Conservation (phyloP, 805 yeast species). For the Hemisphaericaspora nanyangensis region DNA sequence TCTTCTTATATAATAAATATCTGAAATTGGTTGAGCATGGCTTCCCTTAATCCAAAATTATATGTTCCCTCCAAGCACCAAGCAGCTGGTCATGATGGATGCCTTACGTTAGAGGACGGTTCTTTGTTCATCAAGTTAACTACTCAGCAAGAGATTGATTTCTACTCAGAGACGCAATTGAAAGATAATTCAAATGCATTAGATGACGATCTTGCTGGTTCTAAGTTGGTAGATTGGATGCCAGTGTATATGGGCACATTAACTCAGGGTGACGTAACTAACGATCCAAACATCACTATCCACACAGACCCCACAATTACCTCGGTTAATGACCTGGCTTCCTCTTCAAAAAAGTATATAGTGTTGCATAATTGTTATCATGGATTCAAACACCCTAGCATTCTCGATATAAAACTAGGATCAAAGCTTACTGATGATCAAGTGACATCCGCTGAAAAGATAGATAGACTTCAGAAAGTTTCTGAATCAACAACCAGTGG, state of each 20-base stretch:
- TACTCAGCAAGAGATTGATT: constrained; percentile 62
- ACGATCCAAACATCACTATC: not conserved
- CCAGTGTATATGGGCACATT: constrained; percentile 65
- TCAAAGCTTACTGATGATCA: constrained; percentile 59
- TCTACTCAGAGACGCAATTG: constrained; percentile 48
- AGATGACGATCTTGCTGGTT: constrained; percentile 22
- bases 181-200: constrained; percentile 9
- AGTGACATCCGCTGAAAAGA: constrained; percentile 55
- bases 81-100: constrained; percentile 94
- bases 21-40: no score
- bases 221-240: constrained; percentile 49
- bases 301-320: constrained; percentile 6
- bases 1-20: no score
- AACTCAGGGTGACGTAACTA: constrained; percentile 32
- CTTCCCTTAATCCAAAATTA: not conserved
- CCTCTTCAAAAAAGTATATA: constrained; percentile 28
- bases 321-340: constrained; percentile 6
- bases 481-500: constrained; percentile 79
- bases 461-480: constrained; percentile 56
- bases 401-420: constrained; percentile 85
- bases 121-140: constrained; percentile 72
- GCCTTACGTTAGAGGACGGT: constrained; percentile 56
- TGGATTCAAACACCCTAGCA: constrained; percentile 62
- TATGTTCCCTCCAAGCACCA: constrained; percentile 42
- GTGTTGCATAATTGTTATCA: constrained; percentile 69